Evolutionary conservation across 2,329 filamentous ascomycete species (phyloP), one percentile per base, ranked within the genome.

Genomic region (Tympanopsis confertula): DNA sequence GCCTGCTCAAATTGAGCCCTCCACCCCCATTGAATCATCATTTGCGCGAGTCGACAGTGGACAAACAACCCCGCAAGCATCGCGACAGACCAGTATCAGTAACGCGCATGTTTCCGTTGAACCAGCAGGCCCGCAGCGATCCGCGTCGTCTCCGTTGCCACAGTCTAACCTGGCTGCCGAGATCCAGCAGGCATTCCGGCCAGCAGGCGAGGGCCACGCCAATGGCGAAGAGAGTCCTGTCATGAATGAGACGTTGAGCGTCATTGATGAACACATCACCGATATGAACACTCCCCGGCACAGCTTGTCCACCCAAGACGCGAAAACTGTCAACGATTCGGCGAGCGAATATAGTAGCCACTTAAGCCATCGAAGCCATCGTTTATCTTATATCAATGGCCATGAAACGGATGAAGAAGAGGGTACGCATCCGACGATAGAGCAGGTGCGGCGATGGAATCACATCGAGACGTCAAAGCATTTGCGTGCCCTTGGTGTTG

Each of bases 241-340:
- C 40, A 78, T 81, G 72, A 76, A 78, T 47, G 75, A 81, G 55
- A 81, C 76, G 3, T 54, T 81, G 40, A 79, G 73, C 44, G 76
- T 81, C 38, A 81, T 81, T 43, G 71, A 81, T 48, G 76, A 80
- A 52, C 76, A 81, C 49, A 79, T 81, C 45, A 80, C 74, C 28
- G 73, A 78, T 48, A 71, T 81, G 62, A 71, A 69, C 52, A 75
- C 69, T 4, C 72, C 74, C 36, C 67, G 74, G 17, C 71, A 75
- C 43, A 69, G 67, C 49, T 42, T 70, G 38, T 49, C 61, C 24
- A 52, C 55, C 13, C 63, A 66, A 45, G 45, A 67, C 49, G 44
- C 57, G 44, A 36, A 58, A 46, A 48, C 49, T 40, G 41, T 56
- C 42, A 71, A 67, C 41, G 71, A 74, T 51, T 75, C 72, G 12